Evolutionary conservation across 2,329 filamentous ascomycete genomes (phyloP).

Genomic region (Orbilia javanica): DNA sequence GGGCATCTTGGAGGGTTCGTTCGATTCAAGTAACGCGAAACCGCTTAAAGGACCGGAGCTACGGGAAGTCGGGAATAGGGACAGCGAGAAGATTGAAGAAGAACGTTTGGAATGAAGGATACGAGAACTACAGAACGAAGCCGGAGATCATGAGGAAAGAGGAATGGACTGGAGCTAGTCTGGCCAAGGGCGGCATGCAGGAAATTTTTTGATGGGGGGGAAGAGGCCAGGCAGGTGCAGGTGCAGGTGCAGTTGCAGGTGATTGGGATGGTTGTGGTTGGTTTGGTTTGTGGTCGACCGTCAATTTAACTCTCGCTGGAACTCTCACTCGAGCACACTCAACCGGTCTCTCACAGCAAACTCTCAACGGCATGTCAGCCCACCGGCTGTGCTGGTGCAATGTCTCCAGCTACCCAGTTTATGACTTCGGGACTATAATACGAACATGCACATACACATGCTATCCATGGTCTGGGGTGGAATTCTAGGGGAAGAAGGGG

Average conservation of each 20-base stretch:
- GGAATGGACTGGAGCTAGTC: conserved; percentile 21
- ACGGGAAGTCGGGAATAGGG: conserved; percentile 17
- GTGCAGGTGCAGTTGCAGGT: conserved; percentile 28
- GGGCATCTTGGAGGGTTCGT: conserved; percentile 55
- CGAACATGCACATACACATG: too few species aligned
- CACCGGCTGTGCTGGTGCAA: neutral
- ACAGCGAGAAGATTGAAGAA: neutral
- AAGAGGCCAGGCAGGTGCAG: neutral
- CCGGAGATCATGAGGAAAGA: conserved; percentile 33
- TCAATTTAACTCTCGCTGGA: conserved; percentile 24
- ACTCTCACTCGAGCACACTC: neutral
- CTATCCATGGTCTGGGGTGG: neutral
- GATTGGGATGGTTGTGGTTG: conserved; percentile 6
- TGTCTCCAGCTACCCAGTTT: too few species aligned
- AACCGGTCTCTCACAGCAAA: neutral
- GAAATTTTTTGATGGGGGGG: conserved; percentile 27
- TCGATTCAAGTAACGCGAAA: neutral
- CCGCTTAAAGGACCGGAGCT: conserved; percentile 19
- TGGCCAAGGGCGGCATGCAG: conserved; percentile 45
- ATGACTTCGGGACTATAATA: too few species aligned
- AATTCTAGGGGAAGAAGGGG: too few species aligned
- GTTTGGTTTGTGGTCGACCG: too few species aligned
- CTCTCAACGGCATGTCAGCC: conserved; percentile 14
- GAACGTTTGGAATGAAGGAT: neutral
- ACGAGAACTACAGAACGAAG: conserved; percentile 25